phyloP scores from a whole-genome alignment of 148 eudicot genomes.

The Chenopodium formosanum region DNA sequence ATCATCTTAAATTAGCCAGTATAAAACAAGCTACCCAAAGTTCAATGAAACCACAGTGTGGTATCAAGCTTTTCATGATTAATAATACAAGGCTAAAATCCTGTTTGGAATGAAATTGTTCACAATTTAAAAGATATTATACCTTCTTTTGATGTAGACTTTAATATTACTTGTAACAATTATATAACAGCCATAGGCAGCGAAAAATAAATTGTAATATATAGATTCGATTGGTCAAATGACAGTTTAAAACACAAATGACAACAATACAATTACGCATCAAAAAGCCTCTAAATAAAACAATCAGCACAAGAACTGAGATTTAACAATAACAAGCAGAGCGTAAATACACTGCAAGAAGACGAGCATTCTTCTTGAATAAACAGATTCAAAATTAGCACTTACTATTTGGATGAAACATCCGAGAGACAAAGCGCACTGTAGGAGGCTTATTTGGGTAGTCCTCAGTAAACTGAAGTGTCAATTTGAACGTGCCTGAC shows the following conservation, averaged over 20 bases:
- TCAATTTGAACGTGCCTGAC: slow-evolving; percentile 71
- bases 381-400: not conserved
- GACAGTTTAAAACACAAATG: not conserved
- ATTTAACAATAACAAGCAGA: not conserved
- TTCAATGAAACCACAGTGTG: no score
- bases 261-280: not conserved
- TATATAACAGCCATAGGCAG: not conserved
- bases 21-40: not conserved
- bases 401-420: slow-evolving; percentile 77
- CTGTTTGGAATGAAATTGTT: not conserved
- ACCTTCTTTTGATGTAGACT: not conserved
- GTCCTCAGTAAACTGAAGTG: slow-evolving; percentile 62
- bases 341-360: not conserved
- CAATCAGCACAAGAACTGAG: not conserved
- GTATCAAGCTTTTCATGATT: not conserved
- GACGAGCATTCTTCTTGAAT: not conserved
- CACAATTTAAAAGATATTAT: not conserved
- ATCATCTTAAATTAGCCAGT: not conserved
- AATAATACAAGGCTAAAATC: not conserved
- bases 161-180: not conserved
- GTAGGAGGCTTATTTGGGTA: slow-evolving; percentile 72
- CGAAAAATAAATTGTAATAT: not conserved
- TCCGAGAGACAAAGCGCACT: slow-evolving; percentile 62
- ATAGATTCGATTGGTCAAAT: not conserved
- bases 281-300: not conserved